Conservation (phyloP, 1,139 yeast species). For the Entelexis sorbosivorans region DNA sequence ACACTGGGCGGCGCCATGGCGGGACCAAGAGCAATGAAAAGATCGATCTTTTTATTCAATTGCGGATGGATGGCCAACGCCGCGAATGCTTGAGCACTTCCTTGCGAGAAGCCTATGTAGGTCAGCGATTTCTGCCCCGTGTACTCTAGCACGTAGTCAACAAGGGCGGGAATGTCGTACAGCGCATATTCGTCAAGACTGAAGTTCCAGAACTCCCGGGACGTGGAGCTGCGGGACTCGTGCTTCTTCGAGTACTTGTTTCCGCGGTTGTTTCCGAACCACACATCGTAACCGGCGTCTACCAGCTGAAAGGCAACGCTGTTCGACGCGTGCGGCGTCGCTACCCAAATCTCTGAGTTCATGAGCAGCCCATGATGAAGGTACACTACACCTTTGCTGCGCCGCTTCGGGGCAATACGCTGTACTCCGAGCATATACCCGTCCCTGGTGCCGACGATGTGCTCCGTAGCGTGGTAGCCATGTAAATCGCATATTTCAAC, state of each 20-base stretch:
- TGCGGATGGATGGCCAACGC: conserved; percentile 59
- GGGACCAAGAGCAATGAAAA: conserved; percentile 76
- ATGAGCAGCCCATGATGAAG: conserved; percentile 85
- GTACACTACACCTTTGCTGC: conserved; percentile 43
- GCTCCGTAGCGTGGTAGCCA: conserved; percentile 61
- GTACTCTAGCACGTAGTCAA: conserved; percentile 48
- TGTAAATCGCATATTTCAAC: conserved; percentile 52
- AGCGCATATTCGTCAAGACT: conserved; percentile 77
- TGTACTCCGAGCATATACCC: conserved; percentile 47
- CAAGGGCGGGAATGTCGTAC: conserved; percentile 67
- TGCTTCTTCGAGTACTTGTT: conserved; percentile 68
- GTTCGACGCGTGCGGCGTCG: conserved; percentile 43
- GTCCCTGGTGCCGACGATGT: conserved; percentile 51
- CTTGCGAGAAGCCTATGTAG: conserved; percentile 82
- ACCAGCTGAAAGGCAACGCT: conserved; percentile 69
- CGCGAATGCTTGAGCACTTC: conserved; percentile 86
- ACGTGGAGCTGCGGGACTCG: conserved; percentile 35
- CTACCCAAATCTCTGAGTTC: conserved; percentile 85
- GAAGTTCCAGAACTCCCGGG: conserved; percentile 64
- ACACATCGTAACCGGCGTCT: conserved; percentile 80
- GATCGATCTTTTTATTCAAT: conserved; percentile 56
- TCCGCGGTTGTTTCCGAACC: conserved; percentile 85
- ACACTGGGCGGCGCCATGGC: conserved; percentile 90
- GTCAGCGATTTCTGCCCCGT: conserved; percentile 40
- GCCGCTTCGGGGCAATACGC: conserved; percentile 33